Base-by-base conservation (phyloP, 176 grass and related monocot species). In the Eleusine coracana region DNA sequence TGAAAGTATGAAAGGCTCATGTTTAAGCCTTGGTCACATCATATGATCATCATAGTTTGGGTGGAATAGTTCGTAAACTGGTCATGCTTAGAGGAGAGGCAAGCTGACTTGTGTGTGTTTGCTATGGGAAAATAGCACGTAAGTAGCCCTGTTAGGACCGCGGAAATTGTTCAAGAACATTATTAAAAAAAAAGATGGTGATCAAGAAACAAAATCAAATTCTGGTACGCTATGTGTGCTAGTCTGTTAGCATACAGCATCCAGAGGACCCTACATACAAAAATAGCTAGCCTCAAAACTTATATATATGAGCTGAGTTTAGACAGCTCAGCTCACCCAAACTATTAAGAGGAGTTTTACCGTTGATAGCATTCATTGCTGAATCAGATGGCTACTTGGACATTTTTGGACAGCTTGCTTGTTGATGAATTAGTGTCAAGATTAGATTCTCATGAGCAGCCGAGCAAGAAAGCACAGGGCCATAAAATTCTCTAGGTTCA, bases 1-100 rank as follows among this genome's bases (percentile, higher is more conserved):
- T 6, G 0, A 80, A 80, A 68, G 66, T 36, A 72, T 38, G 58
- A 21, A 50, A 55, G 42, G 17, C 55, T 87, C 65, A 61, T 71
- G 76, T 37, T 23, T 11, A 83, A 74, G 80, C 70, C 63, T 79
- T 83, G n/a, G 55, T 50, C 65, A 61, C 28, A 49, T 66, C 78
- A 15, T 5, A 58, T 51, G 75, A 31, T n/a, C 77, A 41, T 70
- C 38, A 50, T 42, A 68, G 27, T 80, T 86, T 68, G 0, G 41
- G 76, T 68, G 23, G 39, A 49, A 39, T 64, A 11, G 77, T 76
- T 49, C 37, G 50, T 60, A 15, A 23, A 29, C 52, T 68, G 18
- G 49, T 74, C 23, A 54, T 79, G 75, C 39, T 38, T 38, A 63
- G 48, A 58, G 75, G 27, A 40, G 44, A 38, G 7, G 73, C 60